Conservation (phyloP, 306 rosid species). For the Aeschynomene evenia region DNA sequence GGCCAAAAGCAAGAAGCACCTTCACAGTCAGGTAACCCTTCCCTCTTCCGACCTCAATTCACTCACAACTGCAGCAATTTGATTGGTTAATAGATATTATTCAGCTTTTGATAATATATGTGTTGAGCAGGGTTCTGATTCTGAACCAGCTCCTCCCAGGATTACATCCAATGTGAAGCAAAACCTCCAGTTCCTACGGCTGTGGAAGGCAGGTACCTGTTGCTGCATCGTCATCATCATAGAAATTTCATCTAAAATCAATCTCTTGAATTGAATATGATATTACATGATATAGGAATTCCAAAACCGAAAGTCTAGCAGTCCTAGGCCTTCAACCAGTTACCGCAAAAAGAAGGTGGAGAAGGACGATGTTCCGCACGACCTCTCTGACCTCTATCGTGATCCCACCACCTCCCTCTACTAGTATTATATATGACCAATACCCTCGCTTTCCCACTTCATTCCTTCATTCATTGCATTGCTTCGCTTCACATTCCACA, state of each 20-base stretch:
- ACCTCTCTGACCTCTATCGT: slow-evolving; percentile 54
- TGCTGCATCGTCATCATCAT: neutral
- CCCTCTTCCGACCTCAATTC: neutral
- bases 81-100: too few species aligned
- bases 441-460: neutral
- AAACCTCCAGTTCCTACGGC: slow-evolving; percentile 71
- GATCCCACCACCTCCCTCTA: slow-evolving; percentile 79
- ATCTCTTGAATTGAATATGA: too few species aligned
- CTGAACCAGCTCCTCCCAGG: slow-evolving; percentile 64
- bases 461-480: neutral
- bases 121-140: slow-evolving; percentile 47
- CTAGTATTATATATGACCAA: slow-evolving; percentile 63
- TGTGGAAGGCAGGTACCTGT: slow-evolving; percentile 56
- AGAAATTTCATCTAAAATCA: too few species aligned
- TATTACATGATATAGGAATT: slow-evolving; percentile 43
- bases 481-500: neutral
- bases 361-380: slow-evolving; percentile 51
- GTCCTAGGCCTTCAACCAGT: slow-evolving; percentile 76
- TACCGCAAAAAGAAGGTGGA: slow-evolving; percentile 77
- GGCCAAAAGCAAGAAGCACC: slow-evolving; percentile 42
- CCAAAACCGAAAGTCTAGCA: slow-evolving; percentile 59
- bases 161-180: slow-evolving; percentile 88
- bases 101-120: neutral
- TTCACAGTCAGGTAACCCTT: slow-evolving; percentile 14
- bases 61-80: too few species aligned